Conservation (phyloP, 2,329 filamentous ascomycete genomes). For the Stemphylium vesicarium region DNA sequence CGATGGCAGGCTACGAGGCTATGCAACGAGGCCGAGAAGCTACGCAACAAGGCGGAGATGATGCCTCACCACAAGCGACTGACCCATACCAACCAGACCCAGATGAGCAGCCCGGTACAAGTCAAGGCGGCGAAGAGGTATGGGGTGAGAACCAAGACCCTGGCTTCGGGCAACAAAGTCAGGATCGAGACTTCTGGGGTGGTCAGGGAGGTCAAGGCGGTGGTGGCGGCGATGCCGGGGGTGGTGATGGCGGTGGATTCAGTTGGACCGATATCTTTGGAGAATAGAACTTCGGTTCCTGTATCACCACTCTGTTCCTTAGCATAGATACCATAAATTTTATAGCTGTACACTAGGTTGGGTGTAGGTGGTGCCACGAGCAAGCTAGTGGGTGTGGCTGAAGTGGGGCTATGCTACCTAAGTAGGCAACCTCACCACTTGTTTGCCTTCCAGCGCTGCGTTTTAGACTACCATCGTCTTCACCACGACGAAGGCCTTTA, state of each 20-base stretch:
- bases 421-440: neutral
- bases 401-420: neutral
- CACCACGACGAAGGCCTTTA: neutral
- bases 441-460: neutral
- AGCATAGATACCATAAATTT: slow-evolving; percentile 1
- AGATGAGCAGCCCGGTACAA: slow-evolving; percentile 28
- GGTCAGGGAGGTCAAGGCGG: slow-evolving; percentile 30
- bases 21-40: slow-evolving; percentile 60
- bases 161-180: slow-evolving; percentile 24
- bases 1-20: slow-evolving; percentile 68
- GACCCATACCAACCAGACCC: slow-evolving; percentile 30
- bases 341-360: neutral
- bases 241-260: slow-evolving; percentile 28
- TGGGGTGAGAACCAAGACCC: slow-evolving; percentile 40
- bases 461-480: neutral
- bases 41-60: slow-evolving; percentile 26
- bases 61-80: slow-evolving; percentile 35
- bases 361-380: too few relatives aligned
- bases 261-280: slow-evolving; percentile 37
- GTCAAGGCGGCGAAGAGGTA: slow-evolving; percentile 29
- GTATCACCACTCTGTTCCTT: slow-evolving; percentile 2
- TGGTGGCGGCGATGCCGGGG: slow-evolving; percentile 41
- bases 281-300: slow-evolving; percentile 4
- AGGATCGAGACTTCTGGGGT: slow-evolving; percentile 41
- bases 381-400: neutral